Conservation (phyloP, 352 stramenopile species). For the Globisporangium spiculum region DNA sequence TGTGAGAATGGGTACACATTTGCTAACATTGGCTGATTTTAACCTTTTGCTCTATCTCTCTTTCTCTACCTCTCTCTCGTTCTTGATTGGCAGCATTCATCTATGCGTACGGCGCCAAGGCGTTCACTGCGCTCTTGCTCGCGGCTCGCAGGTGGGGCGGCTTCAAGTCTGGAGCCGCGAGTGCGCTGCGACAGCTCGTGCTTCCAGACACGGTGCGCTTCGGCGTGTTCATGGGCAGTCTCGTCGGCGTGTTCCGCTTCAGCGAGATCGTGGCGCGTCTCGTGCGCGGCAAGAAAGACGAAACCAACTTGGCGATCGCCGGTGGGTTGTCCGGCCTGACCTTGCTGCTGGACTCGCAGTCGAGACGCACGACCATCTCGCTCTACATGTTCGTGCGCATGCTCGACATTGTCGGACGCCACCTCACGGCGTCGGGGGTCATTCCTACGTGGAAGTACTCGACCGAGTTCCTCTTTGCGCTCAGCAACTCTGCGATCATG, state of each 20-base stretch:
- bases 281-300: conserved; percentile 41
- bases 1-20: neutral
- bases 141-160: conserved; percentile 74
- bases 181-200: conserved; percentile 66
- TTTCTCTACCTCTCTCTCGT: neutral
- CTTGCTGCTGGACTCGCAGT: conserved; percentile 61
- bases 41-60: neutral
- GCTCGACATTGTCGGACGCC: conserved; percentile 72
- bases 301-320: conserved; percentile 62
- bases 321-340: conserved; percentile 56
- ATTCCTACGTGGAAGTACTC: conserved; percentile 62
- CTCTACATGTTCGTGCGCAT: conserved; percentile 86
- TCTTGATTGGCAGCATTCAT: conserved; percentile 38
- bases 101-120: conserved; percentile 78
- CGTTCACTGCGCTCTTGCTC: conserved; percentile 74
- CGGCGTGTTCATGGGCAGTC: conserved; percentile 65
- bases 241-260: conserved; percentile 71
- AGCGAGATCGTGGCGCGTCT: conserved; percentile 50
- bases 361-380: conserved; percentile 61
- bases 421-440: conserved; percentile 48
- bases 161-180: conserved; percentile 68
- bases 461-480: conserved; percentile 68
- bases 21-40: neutral
- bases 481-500: conserved; percentile 76
- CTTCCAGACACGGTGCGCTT: conserved; percentile 72